phyloP scores from a whole-genome alignment of 148 eudicot genomes.

The Bassia scoparia region DNA sequence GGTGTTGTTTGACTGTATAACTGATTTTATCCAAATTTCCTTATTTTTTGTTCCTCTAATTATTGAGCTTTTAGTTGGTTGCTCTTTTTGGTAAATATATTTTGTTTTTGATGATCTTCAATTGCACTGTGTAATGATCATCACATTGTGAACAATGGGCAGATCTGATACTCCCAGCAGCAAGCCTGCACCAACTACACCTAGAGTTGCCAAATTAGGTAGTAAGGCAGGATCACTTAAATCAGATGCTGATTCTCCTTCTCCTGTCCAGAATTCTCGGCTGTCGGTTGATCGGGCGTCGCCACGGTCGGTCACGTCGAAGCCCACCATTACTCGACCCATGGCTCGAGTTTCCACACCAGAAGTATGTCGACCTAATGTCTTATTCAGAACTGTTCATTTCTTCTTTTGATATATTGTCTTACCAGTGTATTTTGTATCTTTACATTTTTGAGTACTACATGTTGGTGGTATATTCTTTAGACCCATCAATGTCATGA shows the following conservation, averaged over 20 bases:
- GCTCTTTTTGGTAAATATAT: background rate
- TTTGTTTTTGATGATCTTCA: slow-evolving; percentile 12
- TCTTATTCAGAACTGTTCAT: slow-evolving; percentile 6
- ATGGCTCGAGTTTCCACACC: slow-evolving; percentile 53
- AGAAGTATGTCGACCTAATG: slow-evolving; percentile 46
- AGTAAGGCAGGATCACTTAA: slow-evolving; percentile 45
- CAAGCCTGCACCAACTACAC: slow-evolving; percentile 62
- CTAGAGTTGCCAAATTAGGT: slow-evolving; percentile 49
- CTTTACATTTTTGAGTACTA: background rate
- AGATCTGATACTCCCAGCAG: slow-evolving; percentile 68
- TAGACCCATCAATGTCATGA: background rate
- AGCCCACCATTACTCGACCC: slow-evolving; percentile 51
- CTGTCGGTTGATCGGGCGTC: slow-evolving; percentile 58
- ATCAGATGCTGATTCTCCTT: slow-evolving; percentile 67
- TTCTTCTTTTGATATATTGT: background rate
- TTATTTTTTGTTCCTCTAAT: background rate
- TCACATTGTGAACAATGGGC: slow-evolving; percentile 27
- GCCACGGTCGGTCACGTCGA: slow-evolving; percentile 49
- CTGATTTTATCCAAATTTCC: background rate
- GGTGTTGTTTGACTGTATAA: background rate
- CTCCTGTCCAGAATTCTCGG: slow-evolving; percentile 54
- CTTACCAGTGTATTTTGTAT: background rate
- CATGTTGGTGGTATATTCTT: background rate
- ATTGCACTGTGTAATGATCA: slow-evolving; percentile 17
- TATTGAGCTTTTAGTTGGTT: background rate